A percentile compares a stretch with the other conserved stretches of the same genome.
Evolutionary conservation across 2,329 filamentous ascomycete genomes (phyloP).

Genomic region (Claviceps capensis): DNA sequence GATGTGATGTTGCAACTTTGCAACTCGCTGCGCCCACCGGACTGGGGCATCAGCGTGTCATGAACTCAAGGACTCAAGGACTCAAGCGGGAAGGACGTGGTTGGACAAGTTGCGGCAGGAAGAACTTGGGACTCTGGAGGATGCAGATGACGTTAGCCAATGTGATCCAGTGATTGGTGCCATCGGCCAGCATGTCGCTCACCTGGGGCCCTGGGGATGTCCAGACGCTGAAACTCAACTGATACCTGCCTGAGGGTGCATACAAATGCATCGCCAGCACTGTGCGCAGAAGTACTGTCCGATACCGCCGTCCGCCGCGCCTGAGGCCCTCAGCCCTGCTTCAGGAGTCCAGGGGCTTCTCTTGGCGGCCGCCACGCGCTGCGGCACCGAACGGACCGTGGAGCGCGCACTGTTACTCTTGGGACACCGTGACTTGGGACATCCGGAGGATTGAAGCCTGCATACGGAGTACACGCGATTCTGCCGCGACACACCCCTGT

Average conservation of each 20-base stretch:
- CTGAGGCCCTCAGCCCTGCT: too few species aligned
- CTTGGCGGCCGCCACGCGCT: background rate
- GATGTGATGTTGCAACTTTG: background rate
- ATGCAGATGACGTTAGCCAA: background rate
- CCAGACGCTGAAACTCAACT: background rate
- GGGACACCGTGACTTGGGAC: background rate
- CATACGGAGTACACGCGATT: background rate
- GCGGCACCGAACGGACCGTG: background rate
- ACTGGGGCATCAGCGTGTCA: background rate
- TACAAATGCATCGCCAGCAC: background rate
- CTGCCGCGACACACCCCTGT: constrained; percentile 3
- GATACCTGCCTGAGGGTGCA: too few species aligned
- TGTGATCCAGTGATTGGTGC: background rate
- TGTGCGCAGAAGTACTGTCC: background rate
- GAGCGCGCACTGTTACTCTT: background rate
- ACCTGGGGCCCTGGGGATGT: background rate
- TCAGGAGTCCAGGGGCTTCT: background rate
- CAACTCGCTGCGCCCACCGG: background rate
- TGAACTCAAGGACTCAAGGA: too few species aligned
- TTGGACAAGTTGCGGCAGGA: background rate
- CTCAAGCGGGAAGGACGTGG: background rate
- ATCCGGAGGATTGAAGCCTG: background rate
- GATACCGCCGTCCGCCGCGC: too few species aligned
- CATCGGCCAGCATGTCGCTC: background rate
- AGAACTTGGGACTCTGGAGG: background rate